Percentiles rank a stretch among this genome's conserved stretches.
Evolutionary conservation across 2,329 filamentous ascomycete species (phyloP).

Genomic region (Fonsecaea pugnacius): DNA sequence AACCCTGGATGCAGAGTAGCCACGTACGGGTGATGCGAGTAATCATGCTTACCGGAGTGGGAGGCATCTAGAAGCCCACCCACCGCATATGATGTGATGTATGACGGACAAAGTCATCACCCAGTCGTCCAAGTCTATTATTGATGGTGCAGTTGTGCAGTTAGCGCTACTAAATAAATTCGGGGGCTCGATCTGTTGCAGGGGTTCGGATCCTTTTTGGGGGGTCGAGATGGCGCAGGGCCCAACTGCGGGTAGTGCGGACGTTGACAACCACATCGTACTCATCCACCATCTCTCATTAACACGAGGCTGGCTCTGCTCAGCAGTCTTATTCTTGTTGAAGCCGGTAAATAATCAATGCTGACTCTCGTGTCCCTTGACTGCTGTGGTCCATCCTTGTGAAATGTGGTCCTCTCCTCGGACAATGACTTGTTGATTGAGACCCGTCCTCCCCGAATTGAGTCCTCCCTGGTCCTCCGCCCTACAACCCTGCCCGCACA

Average conservation of each 20-base stretch:
- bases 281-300: slow-evolving; percentile 4
- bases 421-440: neutral
- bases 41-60: neutral
- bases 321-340: slow-evolving; percentile 2
- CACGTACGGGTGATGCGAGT: neutral
- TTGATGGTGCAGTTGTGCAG: neutral
- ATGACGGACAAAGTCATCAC: neutral
- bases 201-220: neutral
- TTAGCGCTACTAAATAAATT: slow-evolving; percentile 8
- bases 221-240: neutral
- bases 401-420: neutral
- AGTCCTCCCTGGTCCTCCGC: neutral
- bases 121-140: neutral
- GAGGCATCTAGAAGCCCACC: neutral
- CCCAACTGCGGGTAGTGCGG: slow-evolving; percentile 11
- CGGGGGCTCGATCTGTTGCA: slow-evolving; percentile 4
- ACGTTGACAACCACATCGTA: slow-evolving; percentile 1
- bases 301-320: slow-evolving; percentile 16
- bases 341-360: neutral
- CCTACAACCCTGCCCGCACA: slow-evolving; percentile 8
- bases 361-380: neutral
- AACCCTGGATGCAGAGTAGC: neutral
- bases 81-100: neutral
- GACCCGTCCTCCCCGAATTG: neutral
- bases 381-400: neutral